Evolutionary conservation across 768 basidiomycete genomes (phyloP), one percentile per base, ranked within the genome.

Genomic region (Chalciporus sphaerocephalus): DNA sequence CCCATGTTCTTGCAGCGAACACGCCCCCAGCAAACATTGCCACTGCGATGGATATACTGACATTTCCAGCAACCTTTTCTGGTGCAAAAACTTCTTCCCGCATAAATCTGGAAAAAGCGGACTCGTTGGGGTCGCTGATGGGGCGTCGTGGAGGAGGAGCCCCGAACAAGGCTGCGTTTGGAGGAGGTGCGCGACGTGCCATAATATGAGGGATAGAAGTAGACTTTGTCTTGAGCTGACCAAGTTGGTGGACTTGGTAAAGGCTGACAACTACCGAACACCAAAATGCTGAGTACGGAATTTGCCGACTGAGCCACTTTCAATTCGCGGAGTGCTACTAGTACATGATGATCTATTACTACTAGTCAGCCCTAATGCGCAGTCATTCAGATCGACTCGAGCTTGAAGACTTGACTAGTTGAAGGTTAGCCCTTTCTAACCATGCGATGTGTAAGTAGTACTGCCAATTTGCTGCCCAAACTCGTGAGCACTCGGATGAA

Each of bases 11-110:
- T 13, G 83, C 80, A 12, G 72, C 80, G 35, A 81, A 64, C 46
- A 92, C 81, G 3, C 87, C 86, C 22, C 78, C 85, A 20, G 80
- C 66, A 55, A 91, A 92, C 49, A 89, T 66, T 6, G 74, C 70
- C 6, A 83, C 67, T 16, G 83, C 83, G 7, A 81, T 79, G 36
- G 81, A 55, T 50, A 90, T 76, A 58, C 74, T 86, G 58, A 89
- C 55, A 61, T 91, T 92, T 47, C 88, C 88, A 11, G 75, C 70
- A 13, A 84, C 56, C 64, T 90, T 89, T 53, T 90, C 86, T 9
- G 83, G 83, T 39, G 85, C 76, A 46, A 75, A 75, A 18, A 90
- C 70, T 68, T 90, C 79, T 39, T 80, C 79, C 44, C 83, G 74
- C 50, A 74, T 36, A 58, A 72, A 69, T 11, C 62, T 74, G 17